Evolutionary conservation across 2,329 filamentous ascomycete species (phyloP), one percentile per base, ranked within the genome.

Genomic region (Colletotrichum australisinense): DNA sequence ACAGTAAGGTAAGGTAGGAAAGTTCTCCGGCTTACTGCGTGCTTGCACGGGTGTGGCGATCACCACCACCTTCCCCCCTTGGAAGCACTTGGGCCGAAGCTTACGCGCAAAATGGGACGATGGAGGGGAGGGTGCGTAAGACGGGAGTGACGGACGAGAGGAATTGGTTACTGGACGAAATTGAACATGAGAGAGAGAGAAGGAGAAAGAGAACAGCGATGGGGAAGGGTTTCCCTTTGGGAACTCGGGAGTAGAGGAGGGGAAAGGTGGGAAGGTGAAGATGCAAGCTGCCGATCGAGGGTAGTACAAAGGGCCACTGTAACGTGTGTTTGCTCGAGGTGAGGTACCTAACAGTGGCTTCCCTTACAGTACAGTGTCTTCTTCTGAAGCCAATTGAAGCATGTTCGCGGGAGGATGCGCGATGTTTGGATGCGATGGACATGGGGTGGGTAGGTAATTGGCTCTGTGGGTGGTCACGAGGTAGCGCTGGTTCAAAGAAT

Each of bases 11-110:
- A 28, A 42, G 38, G 38, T 49, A 8, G 19, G 19, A 49, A 49
- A 49, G 26, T 32, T 62, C 9, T 60, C n/a, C 24, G 59, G 55
- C 35, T 64, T 60, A 64, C 32, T 35, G 32, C 32, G 32, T 35
- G 5, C 67, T 56, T 30, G 24, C 55, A 42, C 57, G 52, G 38
- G 52, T 42, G 38, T 55, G 38, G 69, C 58, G 56, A 66, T 49
- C 60, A 42, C 38, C 26, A 56, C 56, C 67, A 72, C 70, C 70
- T 69, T 73, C 59, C 70, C 60, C 46, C 46, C 49, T 70, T 70
- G 28, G 46, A 70, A 60, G 60, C 35, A 56, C 67, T 30, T 60
- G 32, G 38, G 46, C 70, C 67, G 70, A 70, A 70, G 70, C 70
- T 73, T 46, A 59, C 65, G 32, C 46, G 19, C 60, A 49, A 49